Conservation (phyloP, 2,329 filamentous ascomycete species). For the Fusarium sp. region DNA sequence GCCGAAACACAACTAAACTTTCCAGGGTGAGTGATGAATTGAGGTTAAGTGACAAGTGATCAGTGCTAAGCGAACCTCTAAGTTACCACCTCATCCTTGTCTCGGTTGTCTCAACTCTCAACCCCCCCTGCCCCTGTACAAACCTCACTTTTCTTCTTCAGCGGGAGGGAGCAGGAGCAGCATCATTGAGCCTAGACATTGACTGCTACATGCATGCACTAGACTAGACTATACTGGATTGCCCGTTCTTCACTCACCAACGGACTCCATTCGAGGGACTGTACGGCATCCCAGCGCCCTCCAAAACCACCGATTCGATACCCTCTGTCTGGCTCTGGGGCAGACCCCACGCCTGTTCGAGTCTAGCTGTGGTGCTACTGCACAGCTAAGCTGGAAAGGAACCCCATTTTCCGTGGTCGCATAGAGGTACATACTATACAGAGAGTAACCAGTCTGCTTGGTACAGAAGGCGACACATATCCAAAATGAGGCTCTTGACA, state of each 20-base stretch:
- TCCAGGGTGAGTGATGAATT: constrained; percentile 8
- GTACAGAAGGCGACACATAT: not conserved
- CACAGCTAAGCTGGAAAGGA: not conserved
- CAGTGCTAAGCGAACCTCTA: constrained; percentile 23
- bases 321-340: constrained; percentile 35
- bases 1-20: constrained; percentile 12
- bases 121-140: constrained; percentile 3
- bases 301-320: constrained; percentile 39
- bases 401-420: constrained; percentile 2
- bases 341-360: constrained; percentile 26
- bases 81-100: constrained; percentile 1
- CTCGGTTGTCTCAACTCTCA: constrained; percentile 1
- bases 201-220: not conserved
- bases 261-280: not conserved
- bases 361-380: constrained; percentile 19
- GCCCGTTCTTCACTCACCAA: constrained; percentile 15
- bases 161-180: constrained; percentile 1
- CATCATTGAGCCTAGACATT: not conserved
- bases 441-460: not conserved
- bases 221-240: not conserved
- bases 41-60: constrained; percentile 33
- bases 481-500: not conserved
- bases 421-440: not conserved
- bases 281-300: not conserved
- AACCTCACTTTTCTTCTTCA: constrained; percentile 19